Conservation (phyloP, 495 filamentous ascomycete genomes). For the Monascus purpureus region DNA sequence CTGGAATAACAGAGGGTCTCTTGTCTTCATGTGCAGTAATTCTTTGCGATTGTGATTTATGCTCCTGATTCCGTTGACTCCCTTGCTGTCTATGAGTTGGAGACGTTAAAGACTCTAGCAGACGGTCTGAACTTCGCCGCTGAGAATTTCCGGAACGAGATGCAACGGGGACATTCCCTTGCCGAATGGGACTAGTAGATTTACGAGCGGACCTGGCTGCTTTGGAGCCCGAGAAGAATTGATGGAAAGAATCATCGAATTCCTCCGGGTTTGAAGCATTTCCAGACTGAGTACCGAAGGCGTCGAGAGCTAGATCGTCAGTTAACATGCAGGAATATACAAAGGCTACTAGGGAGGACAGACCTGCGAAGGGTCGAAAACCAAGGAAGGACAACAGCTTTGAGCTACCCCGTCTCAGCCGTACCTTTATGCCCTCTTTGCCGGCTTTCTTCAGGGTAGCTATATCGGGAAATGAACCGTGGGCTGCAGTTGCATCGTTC, state of each 20-base stretch:
- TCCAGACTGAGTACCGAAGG: not conserved
- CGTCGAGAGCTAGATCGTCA: not conserved
- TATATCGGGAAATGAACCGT: constrained; percentile 12
- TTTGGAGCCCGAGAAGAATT: not conserved
- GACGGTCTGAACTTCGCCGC: constrained; percentile 1
- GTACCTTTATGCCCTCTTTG: constrained; percentile 10
- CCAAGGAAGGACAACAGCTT: constrained; percentile 25
- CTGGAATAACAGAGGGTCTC: not conserved
- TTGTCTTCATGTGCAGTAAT: not conserved
- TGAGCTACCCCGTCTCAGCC: constrained; percentile 20
- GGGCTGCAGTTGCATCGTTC: constrained; percentile 14
- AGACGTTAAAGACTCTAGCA: not conserved
- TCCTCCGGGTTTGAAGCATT: not conserved
- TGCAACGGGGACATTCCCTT: not conserved
- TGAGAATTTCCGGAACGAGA: not conserved
- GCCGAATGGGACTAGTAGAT: not conserved
- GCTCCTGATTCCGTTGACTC: not conserved
- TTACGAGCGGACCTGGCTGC: not conserved
- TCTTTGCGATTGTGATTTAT: not conserved
- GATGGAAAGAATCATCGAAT: not conserved
- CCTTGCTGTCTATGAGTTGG: not conserved
- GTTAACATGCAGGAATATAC: not conserved
- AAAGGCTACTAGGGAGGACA: not conserved
- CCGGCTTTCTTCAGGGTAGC: not conserved
- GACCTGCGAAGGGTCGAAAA: constrained; percentile 8